Conservation (phyloP, 2,329 filamentous ascomycete species). For the Amesomyces nigricolor region DNA sequence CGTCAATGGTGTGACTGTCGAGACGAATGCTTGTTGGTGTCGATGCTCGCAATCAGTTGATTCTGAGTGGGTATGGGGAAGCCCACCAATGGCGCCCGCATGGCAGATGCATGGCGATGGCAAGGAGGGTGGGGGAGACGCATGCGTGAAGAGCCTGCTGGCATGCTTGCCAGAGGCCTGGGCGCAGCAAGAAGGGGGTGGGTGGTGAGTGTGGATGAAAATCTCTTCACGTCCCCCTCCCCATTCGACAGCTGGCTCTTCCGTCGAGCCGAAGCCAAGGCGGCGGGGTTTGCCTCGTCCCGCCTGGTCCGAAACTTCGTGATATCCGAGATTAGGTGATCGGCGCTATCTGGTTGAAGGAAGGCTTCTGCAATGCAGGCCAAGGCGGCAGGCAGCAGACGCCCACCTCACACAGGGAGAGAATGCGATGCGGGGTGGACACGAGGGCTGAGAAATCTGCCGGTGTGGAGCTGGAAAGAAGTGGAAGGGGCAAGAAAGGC, state of each 20-base stretch:
- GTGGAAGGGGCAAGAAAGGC: neutral
- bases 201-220: neutral
- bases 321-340: neutral
- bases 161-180: too few relatives aligned
- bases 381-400: constrained; percentile 18
- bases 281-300: constrained; percentile 1
- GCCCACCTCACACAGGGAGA: constrained; percentile 7
- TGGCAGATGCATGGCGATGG: neutral
- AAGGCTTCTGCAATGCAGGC: constrained; percentile 14
- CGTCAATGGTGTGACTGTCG: constrained; percentile 1
- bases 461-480: neutral
- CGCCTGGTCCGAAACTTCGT: neutral
- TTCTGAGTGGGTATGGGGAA: neutral
- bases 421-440: neutral
- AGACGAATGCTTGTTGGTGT: neutral
- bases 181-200: neutral
- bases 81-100: constrained; percentile 2
- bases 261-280: too few relatives aligned
- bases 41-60: constrained; percentile 2
- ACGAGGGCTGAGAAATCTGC: neutral
- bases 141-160: neutral
- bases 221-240: neutral
- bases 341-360: constrained; percentile 1
- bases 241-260: neutral
- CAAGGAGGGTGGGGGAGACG: constrained; percentile 1